phyloP scores from a whole-genome alignment of 805 yeast genomes.

The Danielia reshetovae region DNA sequence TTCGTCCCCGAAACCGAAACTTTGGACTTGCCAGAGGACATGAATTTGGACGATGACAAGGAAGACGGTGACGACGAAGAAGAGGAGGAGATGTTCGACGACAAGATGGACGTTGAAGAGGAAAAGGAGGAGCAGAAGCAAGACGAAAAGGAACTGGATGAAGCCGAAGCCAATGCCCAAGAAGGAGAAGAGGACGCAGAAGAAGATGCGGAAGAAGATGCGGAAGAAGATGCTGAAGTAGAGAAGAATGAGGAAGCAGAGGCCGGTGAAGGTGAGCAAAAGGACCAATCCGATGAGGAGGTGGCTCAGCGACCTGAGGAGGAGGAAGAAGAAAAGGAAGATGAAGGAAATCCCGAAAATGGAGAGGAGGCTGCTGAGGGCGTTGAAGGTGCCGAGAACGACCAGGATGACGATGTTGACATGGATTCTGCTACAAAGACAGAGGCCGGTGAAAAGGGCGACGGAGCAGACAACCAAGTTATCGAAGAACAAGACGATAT shows the following conservation, averaged over 20 bases:
- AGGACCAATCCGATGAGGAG: conserved; percentile 35
- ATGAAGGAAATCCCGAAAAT: conserved; percentile 21
- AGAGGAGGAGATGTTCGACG: conserved; percentile 26
- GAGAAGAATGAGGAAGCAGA: conserved; percentile 28
- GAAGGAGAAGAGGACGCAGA: conserved; percentile 14
- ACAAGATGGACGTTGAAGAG: conserved; percentile 16
- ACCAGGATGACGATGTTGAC: conserved; percentile 43
- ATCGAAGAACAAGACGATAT: conserved; percentile 60
- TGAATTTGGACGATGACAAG: conserved; percentile 79
- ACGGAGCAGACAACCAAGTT: conserved; percentile 55
- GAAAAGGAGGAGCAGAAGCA: conserved; percentile 16
- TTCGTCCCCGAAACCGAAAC: conserved; percentile 81
- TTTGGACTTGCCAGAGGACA: conserved; percentile 86
- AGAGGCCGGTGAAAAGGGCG: conserved; percentile 56
- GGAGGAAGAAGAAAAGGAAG: conserved; percentile 37
- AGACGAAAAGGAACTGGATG: conserved; percentile 26
- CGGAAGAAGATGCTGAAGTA: conserved; percentile 23
- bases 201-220: conserved; percentile 23
- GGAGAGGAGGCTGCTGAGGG: conserved; percentile 45
- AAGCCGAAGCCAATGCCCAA: conserved; percentile 31
- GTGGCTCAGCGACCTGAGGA: conserved; percentile 32
- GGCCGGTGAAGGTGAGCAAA: conserved; percentile 15
- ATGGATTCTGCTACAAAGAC: conserved; percentile 58
- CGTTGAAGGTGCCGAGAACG: conserved; percentile 47
- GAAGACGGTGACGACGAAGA: conserved; percentile 46